These are phyloP conservation scores for Delonix regia DNA, from an alignment of 306 rosid species.

Conservation along the genomic window DNA sequence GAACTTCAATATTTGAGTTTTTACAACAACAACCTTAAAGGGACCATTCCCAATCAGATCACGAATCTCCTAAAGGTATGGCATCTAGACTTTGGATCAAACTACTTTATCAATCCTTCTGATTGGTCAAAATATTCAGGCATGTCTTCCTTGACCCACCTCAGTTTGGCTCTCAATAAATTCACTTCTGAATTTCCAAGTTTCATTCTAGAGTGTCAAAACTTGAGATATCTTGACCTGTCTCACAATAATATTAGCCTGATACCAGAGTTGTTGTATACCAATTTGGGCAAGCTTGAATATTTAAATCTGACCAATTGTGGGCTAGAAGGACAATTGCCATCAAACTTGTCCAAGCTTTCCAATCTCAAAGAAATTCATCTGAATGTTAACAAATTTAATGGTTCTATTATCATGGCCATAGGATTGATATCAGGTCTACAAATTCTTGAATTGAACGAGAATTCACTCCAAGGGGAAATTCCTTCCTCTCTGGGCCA, in stretches of 20 bases:
- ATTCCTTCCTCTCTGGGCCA: constrained; percentile 67
- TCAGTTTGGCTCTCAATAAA: constrained; percentile 32
- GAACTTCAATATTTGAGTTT: constrained; percentile 59
- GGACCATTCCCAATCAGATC: constrained; percentile 58
- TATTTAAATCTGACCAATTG: constrained; percentile 54
- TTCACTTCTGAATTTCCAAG: constrained; percentile 50
- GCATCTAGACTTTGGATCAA: constrained; percentile 55
- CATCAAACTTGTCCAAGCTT: constrained; percentile 59
- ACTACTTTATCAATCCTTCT: constrained; percentile 41
- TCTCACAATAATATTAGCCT: constrained; percentile 42
- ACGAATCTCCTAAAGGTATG: constrained; percentile 58
- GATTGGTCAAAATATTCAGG: constrained; percentile 57
- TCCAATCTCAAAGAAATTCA: constrained; percentile 56
- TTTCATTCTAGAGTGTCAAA: constrained; percentile 53
- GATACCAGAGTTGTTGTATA: constrained; percentile 55
- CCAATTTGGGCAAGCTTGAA: constrained; percentile 58
- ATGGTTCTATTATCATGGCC: constrained; percentile 45
- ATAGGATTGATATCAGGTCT: constrained; percentile 50
- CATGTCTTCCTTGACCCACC: constrained; percentile 51
- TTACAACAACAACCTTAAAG: constrained; percentile 46
- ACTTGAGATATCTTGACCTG: constrained; percentile 63
- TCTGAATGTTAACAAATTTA: constrained; percentile 43
- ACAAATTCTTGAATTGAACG: constrained; percentile 30
- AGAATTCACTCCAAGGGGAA: constrained; percentile 44
- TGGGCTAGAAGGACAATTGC: constrained; percentile 47